Percentiles rank a stretch among this genome's conserved stretches.
Evolutionary conservation across 1,284 basidiomycete genomes (phyloP).

Genomic region (Rhodotorula sp.): DNA sequence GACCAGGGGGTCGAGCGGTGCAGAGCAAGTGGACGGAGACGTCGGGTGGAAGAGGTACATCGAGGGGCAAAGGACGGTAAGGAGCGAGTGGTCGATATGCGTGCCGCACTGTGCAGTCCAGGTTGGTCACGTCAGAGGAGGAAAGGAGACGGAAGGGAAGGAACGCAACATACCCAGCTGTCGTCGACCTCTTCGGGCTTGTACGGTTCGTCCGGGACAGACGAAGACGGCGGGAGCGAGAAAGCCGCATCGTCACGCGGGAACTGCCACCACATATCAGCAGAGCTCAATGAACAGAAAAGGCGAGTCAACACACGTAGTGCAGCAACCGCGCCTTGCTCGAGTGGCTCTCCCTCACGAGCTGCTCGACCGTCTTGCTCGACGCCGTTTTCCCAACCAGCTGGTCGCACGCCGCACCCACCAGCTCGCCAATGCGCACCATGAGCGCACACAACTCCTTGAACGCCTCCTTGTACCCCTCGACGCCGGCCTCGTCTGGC

Average conservation of each 20-base stretch:
- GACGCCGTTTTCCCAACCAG: slow-evolving; percentile 30
- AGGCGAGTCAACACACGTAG: slow-evolving; percentile 64
- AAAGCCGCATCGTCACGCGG: slow-evolving; percentile 15
- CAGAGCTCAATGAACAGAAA: background rate
- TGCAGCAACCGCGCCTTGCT: slow-evolving; percentile 84
- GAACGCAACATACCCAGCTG: slow-evolving; percentile 1
- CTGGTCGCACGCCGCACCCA: slow-evolving; percentile 77
- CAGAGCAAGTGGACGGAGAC: slow-evolving; percentile 15
- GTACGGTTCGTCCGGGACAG: slow-evolving; percentile 3
- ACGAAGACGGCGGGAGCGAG: slow-evolving; percentile 15
- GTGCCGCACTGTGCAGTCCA: slow-evolving; percentile 26
- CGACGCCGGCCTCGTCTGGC: slow-evolving; percentile 64
- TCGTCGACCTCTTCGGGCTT: slow-evolving; percentile 26
- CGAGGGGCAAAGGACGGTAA: slow-evolving; percentile 83
- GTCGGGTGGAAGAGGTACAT: slow-evolving; percentile 66
- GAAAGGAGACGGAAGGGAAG: background rate
- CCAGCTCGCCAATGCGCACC: slow-evolving; percentile 72
- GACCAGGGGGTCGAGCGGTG: slow-evolving; percentile 47
- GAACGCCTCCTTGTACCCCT: slow-evolving; percentile 72
- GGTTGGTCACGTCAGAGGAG: background rate
- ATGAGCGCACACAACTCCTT: slow-evolving; percentile 80
- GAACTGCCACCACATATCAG: slow-evolving; percentile 15
- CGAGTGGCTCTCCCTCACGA: slow-evolving; percentile 65
- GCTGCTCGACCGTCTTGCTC: slow-evolving; percentile 56
- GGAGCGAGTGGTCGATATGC: slow-evolving; percentile 72